phyloP scores from a whole-genome alignment of 345 rosid species.

The Psidium friedrichsthalianum region DNA sequence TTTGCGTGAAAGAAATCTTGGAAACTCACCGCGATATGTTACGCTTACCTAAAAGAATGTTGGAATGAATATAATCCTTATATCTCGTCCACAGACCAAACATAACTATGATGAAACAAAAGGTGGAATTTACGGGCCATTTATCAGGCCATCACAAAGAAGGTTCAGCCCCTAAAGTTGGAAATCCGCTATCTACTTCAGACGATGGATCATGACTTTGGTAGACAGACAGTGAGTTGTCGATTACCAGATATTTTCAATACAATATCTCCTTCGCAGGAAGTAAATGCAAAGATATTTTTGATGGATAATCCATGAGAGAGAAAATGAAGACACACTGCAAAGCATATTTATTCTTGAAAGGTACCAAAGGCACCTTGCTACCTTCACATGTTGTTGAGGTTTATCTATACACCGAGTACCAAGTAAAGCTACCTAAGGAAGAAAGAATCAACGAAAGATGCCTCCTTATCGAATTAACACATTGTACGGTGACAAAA shows the following conservation, averaged over 20 bases:
- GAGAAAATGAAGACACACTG: neutral
- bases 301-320: neutral
- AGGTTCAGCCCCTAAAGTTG: neutral
- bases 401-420: neutral
- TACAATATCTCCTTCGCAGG: neutral
- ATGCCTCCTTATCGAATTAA: neutral
- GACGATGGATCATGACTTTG: neutral
- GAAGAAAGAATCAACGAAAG: neutral
- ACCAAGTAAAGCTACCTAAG: neutral
- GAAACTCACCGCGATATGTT: neutral
- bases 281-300: neutral
- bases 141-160: neutral
- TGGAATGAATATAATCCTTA: neutral
- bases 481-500: neutral
- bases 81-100: neutral
- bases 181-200: neutral
- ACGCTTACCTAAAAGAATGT: neutral
- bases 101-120: neutral
- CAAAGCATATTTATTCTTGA: neutral
- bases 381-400: neutral
- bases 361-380: neutral
- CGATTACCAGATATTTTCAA: neutral
- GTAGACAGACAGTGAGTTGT: neutral
- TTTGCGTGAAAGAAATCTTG: neutral
- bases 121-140: neutral